Percentiles rank a stretch among this genome's conserved stretches.
Conservation (phyloP, 306 rosid genomes). For the Benincasa hispida region DNA sequence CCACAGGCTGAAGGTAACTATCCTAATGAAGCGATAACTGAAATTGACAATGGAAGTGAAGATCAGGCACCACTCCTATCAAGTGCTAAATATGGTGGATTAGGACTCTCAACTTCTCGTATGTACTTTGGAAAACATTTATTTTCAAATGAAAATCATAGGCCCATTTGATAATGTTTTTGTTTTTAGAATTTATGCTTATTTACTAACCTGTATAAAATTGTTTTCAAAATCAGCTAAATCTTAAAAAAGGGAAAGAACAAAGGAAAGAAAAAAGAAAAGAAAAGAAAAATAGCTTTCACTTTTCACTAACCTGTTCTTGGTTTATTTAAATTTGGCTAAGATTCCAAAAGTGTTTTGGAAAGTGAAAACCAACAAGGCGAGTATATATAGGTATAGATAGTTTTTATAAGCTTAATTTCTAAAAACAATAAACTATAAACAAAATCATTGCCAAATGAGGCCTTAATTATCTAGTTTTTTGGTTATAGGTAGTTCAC, state of each 20-base stretch:
- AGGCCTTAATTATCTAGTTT: neutral
- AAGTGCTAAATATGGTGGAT: conserved; percentile 22
- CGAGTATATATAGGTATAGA: neutral
- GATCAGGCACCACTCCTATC: conserved; percentile 55
- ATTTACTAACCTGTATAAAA: neutral
- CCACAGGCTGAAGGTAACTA: conserved; percentile 26
- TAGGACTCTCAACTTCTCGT: conserved; percentile 28
- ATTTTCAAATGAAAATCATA: conserved; percentile 11
- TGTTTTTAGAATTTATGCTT: neutral
- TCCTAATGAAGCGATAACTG: conserved; percentile 27
- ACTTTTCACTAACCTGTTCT: neutral
- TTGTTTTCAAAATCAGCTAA: neutral
- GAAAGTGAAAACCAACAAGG: neutral
- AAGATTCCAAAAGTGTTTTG: neutral
- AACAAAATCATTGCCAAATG: neutral
- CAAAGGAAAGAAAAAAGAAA: neutral
- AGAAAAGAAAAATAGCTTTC: neutral
- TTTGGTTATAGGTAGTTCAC: conserved; percentile 6
- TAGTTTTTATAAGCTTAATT: neutral
- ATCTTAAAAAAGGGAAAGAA: neutral
- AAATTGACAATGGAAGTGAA: conserved; percentile 21
- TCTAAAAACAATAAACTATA: neutral
- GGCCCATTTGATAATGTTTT: neutral
- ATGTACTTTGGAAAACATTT: conserved; percentile 22
- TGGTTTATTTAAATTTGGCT: neutral